Evolutionary conservation across 345 rosid species (phyloP), one percentile per base, ranked within the genome.

Genomic region (Citrus hindsii): DNA sequence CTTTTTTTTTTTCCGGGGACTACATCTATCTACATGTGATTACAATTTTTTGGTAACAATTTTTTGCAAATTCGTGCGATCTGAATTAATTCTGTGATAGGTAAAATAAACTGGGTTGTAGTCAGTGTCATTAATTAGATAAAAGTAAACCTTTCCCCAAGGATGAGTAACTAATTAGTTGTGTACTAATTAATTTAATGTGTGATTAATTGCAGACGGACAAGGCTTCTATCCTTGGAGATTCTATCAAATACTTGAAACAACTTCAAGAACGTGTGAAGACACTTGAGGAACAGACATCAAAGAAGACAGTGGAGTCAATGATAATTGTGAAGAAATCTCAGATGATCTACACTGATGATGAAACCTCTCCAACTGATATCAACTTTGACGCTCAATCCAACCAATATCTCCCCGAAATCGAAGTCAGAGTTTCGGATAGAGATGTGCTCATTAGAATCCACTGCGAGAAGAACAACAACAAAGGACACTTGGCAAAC

Each of bases 181-280:
- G 48, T 12, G 48, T 10, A 42, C 16, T 42, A 10, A 42, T 42
- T 12, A 12, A 42, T 46, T 46, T 13, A 46, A 46, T 13, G 51
- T 46, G 4, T 46, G 51, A 46, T 46, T 46, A 53, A 35, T 61
- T 51, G 5, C 85, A 94, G 97, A 83, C 83, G 68, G 98, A 92
- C 81, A 94, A 90, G 79, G 81, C 92, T 25, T 88, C 98, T 2
- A 80, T 94, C 48, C 91, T 94, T 16, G 93, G 84, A 42, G 91
- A 92, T 6, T 90, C 97, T 7, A 87, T 86, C 62, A 87, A 89
- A 79, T 88, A 89, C 76, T 16, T 89, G 79, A 89, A 89, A 74
- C 85, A 91, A 9, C 92, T 92, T 24, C 93, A 92, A 83, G 97
- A 89, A 77, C 93, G 89, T 13, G 84, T 90, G 37, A 82, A 81